Evolutionary conservation across 164 flowering plant genomes (phyloP), one percentile per base, ranked within the genome.

Genomic region (Nymphaea thermarum): DNA sequence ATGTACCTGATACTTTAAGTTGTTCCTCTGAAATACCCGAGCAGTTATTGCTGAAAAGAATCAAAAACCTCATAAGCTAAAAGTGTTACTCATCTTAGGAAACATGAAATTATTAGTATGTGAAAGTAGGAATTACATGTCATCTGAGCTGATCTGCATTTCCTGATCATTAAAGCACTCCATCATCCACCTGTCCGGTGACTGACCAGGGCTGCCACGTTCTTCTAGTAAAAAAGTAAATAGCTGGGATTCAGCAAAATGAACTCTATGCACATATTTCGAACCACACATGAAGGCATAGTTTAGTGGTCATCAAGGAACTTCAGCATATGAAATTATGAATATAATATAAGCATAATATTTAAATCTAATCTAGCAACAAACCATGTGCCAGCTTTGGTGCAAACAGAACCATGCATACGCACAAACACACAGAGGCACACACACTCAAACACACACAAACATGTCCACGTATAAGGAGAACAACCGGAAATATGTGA

Each of bases 121-220:
- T 8, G 14, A 51, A 8, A 51, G 57, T 8, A 67, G 64, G 67
- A 68, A 63, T 67, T 83, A 94, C 95, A 81, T 60, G 47, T 86
- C 86, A 68, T 84, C 88, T 64, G 82, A 71, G 73, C 76, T 80
- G 25, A 77, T 68, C 45, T 83, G 74, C 86, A 83, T 79, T 66
- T 79, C 90, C 4, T 80, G 59, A 63, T 87, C 91, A 73, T 75
- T 86, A 25, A 90, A 80, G 82, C 90, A 90, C 47, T 87, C 82
- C 15, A 87, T 78, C 71, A 91, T 71, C 96, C 97, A 94, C 51
- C 76, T 78, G 66, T 88, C 96, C 70, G 87, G 71, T 68, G 86
- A 77, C 69, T 77, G 66, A 77, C 78, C 72, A 47, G 81, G 72
- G 66, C 71, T 79, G 70, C 82, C 74, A 42, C 73, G 70, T 72